Evolutionary conservation across 2,329 filamentous ascomycete genomes (phyloP), one percentile per base, ranked within the genome.

Genomic region (Penicillium sp.): DNA sequence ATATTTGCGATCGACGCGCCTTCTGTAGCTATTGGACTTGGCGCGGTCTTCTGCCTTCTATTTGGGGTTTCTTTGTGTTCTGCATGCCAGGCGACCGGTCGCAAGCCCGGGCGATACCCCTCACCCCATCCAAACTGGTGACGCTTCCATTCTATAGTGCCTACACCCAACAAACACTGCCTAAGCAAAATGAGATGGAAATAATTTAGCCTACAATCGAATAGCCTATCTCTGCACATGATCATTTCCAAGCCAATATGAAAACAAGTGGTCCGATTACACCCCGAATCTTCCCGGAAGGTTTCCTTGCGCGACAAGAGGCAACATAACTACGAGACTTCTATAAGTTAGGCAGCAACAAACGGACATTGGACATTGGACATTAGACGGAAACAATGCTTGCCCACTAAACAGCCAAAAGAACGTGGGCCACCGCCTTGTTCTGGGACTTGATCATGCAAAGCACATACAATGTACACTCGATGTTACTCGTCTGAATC

Each of bases 201-300:
- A 11, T n/a, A n/a, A 11, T n/a, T 29, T 11, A 32, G 16, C 2
- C 14, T 11, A 31, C 1, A 16, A 32, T 5, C 4, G 5, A 8
- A 7, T 2, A 26, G 3, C 3, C 11, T 2, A n/a, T 10, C 0
- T 29, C 3, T 14, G 7, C 5, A 14, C 16, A 22, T 34, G 0
- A 18, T 18, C 5, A 0, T 18, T 18, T 18, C 2, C 9, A 13
- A 18, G 4, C 8, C 29, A 24, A 24, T 20, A 26, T 10, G 5
- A n/a, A 34, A 16, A 4, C 7, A 20, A 22, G 13, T 22, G 18
- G 22, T 24, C 16, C 2, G 9, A 50, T 32, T 11, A 10, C 20
- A 26, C 29, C 18, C 18, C 26, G 18, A 51, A 44, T 14, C 16
- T 34, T 24, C 14, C 13, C 16, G 20, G 20, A 51, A 18, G 31